Percentiles rank a stretch among this genome's conserved stretches.
Conservation (phyloP, 495 filamentous ascomycete species). For the Penicilliopsis zonata region DNA sequence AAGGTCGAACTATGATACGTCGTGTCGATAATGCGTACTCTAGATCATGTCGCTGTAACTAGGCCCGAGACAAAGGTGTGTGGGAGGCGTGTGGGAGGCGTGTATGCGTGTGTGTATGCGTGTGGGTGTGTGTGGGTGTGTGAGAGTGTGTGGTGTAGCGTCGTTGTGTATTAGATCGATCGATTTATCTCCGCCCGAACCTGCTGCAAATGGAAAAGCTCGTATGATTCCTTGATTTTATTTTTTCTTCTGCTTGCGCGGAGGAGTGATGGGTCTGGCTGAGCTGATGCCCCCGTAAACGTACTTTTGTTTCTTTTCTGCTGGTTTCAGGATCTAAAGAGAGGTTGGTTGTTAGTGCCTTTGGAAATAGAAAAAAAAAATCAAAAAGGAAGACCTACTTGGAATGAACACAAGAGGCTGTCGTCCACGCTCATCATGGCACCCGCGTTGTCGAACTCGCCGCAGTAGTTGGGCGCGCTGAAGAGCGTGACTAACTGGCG, state of each 20-base stretch:
- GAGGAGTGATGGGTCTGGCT: constrained; percentile 79
- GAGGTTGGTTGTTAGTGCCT: too few species aligned
- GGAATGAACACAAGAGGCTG: constrained; percentile 96
- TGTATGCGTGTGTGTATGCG: too few species aligned
- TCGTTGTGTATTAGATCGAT: constrained; percentile 12
- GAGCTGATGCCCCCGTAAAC: constrained; percentile 82
- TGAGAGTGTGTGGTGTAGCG: constrained; percentile 6
- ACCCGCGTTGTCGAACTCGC: constrained; percentile 98
- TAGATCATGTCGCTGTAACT: too few species aligned
- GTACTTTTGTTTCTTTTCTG: constrained; percentile 99
- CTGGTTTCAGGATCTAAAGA: constrained; percentile 91
- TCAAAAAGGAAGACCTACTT: constrained; percentile 47
- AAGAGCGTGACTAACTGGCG: constrained; percentile 94
- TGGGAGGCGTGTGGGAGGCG: too few species aligned
- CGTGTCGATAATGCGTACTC: too few species aligned
- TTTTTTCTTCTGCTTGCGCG: constrained; percentile 84
- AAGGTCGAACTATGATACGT: too few species aligned
- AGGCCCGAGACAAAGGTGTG: too few species aligned
- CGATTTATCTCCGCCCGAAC: constrained; percentile 95
- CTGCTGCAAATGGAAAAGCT: constrained; percentile 78
- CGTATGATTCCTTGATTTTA: constrained; percentile 68
- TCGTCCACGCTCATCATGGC: constrained; percentile 99
- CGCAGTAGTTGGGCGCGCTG: constrained; percentile 97
- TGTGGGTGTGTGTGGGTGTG: constrained; percentile 12
- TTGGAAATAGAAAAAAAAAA: too few species aligned